Evolutionary conservation across 306 rosid genomes (phyloP).

Genomic region (Lithocarpus polystachyus): DNA sequence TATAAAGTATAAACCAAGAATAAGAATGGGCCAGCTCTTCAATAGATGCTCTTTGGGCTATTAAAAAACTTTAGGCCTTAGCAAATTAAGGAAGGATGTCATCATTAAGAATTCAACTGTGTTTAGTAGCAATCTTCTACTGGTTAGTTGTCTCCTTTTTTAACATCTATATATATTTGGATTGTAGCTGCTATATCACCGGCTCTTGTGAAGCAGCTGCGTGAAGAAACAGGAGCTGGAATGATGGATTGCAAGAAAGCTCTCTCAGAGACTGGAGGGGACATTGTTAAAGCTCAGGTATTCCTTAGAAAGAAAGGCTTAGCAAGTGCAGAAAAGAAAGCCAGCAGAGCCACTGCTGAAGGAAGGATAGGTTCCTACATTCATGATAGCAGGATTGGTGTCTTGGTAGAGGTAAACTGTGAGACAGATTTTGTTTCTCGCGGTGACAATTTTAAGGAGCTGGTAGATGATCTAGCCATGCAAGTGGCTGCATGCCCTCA

Average conservation of each 20-base stretch:
- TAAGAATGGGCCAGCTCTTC: not conserved
- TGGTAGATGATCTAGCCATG: constrained; percentile 97
- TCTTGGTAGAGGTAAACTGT: constrained; percentile 84
- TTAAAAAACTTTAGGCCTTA: not conserved
- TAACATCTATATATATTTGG: constrained; percentile 15
- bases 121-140: not conserved
- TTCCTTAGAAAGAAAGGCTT: constrained; percentile 89
- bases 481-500: constrained; percentile 99
- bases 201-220: constrained; percentile 87
- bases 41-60: not conserved
- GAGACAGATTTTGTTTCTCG: constrained; percentile 98
- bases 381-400: constrained; percentile 90
- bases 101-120: not conserved
- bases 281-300: constrained; percentile 78
- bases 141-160: constrained; percentile 7
- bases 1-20: constrained; percentile 24
- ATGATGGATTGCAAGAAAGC: constrained; percentile 99
- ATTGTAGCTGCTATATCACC: constrained; percentile 79
- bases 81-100: not conserved
- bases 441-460: constrained; percentile 89
- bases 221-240: constrained; percentile 98
- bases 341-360: constrained; percentile 90
- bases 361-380: constrained; percentile 94
- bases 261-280: constrained; percentile 74
- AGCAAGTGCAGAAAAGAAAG: constrained; percentile 94